Percentiles rank a stretch among this genome's conserved stretches.
Conservation (phyloP, 106 monocot species). For the Apostasia ramifera region DNA sequence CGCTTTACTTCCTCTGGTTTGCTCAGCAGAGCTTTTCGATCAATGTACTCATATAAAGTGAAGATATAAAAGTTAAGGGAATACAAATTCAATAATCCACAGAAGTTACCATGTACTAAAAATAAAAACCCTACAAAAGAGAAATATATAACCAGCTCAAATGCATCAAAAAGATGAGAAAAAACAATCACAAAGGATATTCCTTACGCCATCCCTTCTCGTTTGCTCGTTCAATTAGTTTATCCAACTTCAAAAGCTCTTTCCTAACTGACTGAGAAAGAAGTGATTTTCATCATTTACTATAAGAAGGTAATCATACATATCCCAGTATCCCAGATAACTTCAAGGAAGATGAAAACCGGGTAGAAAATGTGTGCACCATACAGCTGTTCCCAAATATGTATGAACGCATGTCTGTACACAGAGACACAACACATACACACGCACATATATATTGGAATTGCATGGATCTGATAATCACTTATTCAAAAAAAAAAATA, state of each 20-base stretch:
- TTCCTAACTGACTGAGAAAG: slow-evolving; percentile 54
- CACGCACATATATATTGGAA: too few species aligned
- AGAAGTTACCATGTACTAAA: background rate
- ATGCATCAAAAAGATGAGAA: background rate
- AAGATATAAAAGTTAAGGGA: slow-evolving; percentile 45
- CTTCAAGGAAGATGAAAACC: too few species aligned
- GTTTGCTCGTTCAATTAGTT: slow-evolving; percentile 53
- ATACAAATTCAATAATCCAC: background rate
- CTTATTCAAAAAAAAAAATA: too few species aligned
- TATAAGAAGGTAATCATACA: too few species aligned
- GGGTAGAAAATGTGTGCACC: too few species aligned
- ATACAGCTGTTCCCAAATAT: too few species aligned
- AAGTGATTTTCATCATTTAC: slow-evolving; percentile 3
- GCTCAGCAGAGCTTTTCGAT: slow-evolving; percentile 44
- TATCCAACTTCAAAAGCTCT: slow-evolving; percentile 47
- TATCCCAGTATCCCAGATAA: too few species aligned
- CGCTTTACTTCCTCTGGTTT: slow-evolving; percentile 42
- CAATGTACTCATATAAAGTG: slow-evolving; percentile 51
- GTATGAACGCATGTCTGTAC: too few species aligned
- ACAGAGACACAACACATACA: too few species aligned
- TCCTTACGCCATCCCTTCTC: slow-evolving; percentile 78
- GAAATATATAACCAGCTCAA: background rate
- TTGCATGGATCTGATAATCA: too few species aligned
- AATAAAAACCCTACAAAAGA: background rate
- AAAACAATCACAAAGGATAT: slow-evolving; percentile 56